Evolutionary conservation across 2,329 filamentous ascomycete species (phyloP), one percentile per base, ranked within the genome.

Genomic region (Colletotrichum lentis): DNA sequence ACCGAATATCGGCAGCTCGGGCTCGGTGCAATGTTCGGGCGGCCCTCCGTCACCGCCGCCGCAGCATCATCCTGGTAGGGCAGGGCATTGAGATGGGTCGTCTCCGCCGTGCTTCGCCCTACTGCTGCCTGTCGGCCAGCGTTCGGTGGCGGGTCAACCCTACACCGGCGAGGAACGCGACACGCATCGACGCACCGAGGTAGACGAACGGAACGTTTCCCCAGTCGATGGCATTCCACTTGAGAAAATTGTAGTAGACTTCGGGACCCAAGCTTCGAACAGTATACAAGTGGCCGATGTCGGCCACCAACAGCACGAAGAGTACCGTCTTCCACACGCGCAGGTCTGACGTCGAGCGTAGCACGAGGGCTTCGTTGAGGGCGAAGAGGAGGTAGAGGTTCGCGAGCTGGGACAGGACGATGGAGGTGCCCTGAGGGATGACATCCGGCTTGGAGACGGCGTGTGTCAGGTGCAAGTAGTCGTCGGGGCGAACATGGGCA

Each of bases 371-470:
- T 79, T 96, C 91, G 79, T 91, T 93, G 74, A 95, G 79, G 63
- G 90, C 88, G 77, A 94, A 92, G 66, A 92, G 85, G 46, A 94
- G 78, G 79, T 94, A 95, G 70, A 94, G 82, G 78, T 93, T 94
- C 50, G 90, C 90, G 39, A 95, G 85, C 79, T 95, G 92, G 20
- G 88, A 88, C 73, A 94, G 82, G 47, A 88, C 88, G 67, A 94
- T 87, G 11, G 86, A 85, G 1, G 90, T 91, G 47, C 84, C 85
- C 43, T 85, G 79, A 1, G 90, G 87, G 7, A 90, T 77, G 27
- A 78, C 73, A 71, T 80, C 70, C 66, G 84, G 78, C 2, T 84
- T 81, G 8, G 86, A 84, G 3, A 81, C 73, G 35, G 85, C 80
- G 74, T 91, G 81, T 2, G 90, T 92, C 59, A 93, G 81, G 6